Evolutionary conservation across 2,329 filamentous ascomycete species (phyloP).

Genomic region (Sarocladiaceae sp.): DNA sequence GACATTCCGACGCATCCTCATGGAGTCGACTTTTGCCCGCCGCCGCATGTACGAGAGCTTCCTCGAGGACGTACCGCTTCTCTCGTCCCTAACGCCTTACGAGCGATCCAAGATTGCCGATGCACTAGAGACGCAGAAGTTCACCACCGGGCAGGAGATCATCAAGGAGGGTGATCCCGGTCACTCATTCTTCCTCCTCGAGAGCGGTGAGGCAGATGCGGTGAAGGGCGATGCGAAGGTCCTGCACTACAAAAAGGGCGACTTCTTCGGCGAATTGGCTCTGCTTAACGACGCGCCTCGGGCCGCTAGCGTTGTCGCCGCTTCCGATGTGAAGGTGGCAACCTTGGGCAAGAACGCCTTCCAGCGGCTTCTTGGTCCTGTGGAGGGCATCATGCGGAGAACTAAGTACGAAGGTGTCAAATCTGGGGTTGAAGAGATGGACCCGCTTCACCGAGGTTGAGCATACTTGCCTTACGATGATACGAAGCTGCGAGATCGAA

Average conservation of each 20-base stretch:
- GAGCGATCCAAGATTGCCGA: slow-evolving; percentile 97
- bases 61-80: slow-evolving; percentile 85
- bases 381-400: slow-evolving; percentile 91
- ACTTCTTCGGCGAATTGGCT: slow-evolving; percentile 96
- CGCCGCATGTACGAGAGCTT: slow-evolving; percentile 97
- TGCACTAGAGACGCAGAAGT: slow-evolving; percentile 88
- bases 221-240: slow-evolving; percentile 76
- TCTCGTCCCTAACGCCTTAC: slow-evolving; percentile 80
- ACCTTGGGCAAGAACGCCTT: slow-evolving; percentile 92
- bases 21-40: slow-evolving; percentile 96
- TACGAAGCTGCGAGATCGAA: neutral
- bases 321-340: slow-evolving; percentile 87
- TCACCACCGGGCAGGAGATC: slow-evolving; percentile 72
- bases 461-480: neutral
- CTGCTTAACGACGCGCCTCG: slow-evolving; percentile 90
- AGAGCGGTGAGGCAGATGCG: slow-evolving; percentile 81
- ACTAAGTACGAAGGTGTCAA: slow-evolving; percentile 59
- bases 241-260: slow-evolving; percentile 81
- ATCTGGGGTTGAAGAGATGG: slow-evolving; percentile 62
- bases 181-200: slow-evolving; percentile 86
- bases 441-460: slow-evolving; percentile 51
- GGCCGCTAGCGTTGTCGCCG: slow-evolving; percentile 81
- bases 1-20: slow-evolving; percentile 95
- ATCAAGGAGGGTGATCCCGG: slow-evolving; percentile 91
- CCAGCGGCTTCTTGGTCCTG: slow-evolving; percentile 85